phyloP scores from a whole-genome alignment of 2,329 filamentous ascomycete species.

The Arthrobotrys pseudoclavata region DNA sequence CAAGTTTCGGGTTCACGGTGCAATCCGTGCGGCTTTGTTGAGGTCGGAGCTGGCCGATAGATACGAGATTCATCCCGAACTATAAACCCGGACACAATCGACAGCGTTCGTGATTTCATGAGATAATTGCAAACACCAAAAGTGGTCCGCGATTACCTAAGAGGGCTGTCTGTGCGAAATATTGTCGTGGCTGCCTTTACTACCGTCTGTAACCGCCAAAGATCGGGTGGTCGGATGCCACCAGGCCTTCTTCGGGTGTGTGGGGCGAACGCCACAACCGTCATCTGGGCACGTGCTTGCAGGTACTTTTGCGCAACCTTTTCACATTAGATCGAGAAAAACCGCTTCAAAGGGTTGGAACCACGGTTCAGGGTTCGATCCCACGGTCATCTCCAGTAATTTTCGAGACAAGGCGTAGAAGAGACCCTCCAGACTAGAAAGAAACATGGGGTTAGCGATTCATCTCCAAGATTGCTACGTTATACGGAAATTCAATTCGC shows the following conservation, averaged over 20 bases:
- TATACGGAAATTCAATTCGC: background rate
- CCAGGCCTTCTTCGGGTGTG: constrained; percentile 1
- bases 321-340: background rate
- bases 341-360: background rate
- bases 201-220: constrained; percentile 36
- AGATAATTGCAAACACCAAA: background rate
- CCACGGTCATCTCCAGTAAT: background rate
- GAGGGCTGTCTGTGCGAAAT: background rate
- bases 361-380: constrained; percentile 4
- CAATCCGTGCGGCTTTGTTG: background rate
- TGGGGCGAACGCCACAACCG: constrained; percentile 41
- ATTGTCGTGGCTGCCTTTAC: constrained; percentile 25
- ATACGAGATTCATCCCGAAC: background rate
- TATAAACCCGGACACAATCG: background rate
- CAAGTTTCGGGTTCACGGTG: background rate
- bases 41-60: constrained; percentile 11
- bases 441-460: background rate
- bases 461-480: background rate
- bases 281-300: constrained; percentile 14
- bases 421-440: background rate
- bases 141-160: constrained; percentile 24
- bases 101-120: background rate
- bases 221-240: constrained; percentile 30
- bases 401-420: background rate
- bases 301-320: constrained; percentile 22